phyloP scores from a whole-genome alignment of 2,329 filamentous ascomycete genomes.

The Botryosphaeria dothidea region DNA sequence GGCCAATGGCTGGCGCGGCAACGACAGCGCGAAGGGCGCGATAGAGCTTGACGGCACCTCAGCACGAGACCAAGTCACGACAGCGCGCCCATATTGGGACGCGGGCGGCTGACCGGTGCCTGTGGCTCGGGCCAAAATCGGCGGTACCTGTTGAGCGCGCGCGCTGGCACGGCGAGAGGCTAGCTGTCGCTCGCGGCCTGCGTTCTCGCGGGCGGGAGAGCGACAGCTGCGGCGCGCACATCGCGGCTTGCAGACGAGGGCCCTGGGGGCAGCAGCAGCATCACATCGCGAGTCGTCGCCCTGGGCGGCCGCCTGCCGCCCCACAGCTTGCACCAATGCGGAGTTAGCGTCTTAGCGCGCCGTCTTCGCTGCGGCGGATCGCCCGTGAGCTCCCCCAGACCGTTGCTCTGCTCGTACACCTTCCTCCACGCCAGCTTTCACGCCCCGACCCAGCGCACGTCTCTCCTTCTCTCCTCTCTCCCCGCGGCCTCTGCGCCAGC shows the following conservation, averaged over 20 bases:
- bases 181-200: background rate
- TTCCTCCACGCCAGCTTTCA: slow-evolving; percentile 8
- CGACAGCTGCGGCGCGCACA: slow-evolving; percentile 12
- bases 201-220: slow-evolving; percentile 1
- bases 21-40: background rate
- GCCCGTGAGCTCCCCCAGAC: slow-evolving; percentile 15
- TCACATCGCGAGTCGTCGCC: slow-evolving; percentile 11
- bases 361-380: slow-evolving; percentile 6
- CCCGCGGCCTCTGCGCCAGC: background rate
- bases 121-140: slow-evolving; percentile 1
- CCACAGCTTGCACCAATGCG: slow-evolving; percentile 5
- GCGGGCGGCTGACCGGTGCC: background rate
- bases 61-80: slow-evolving; percentile 16
- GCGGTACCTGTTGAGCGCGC: background rate
- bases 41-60: background rate
- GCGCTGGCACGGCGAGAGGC: background rate
- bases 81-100: background rate
- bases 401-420: slow-evolving; percentile 15
- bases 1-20: slow-evolving; percentile 10
- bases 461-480: slow-evolving; percentile 13
- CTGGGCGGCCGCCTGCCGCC: slow-evolving; percentile 4
- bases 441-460: slow-evolving; percentile 12
- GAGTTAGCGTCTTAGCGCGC: slow-evolving; percentile 13
- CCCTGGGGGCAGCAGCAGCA: background rate
- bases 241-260: background rate